Conservation (phyloP, 1,284 basidiomycete species). For the Sutorius eximius region DNA sequence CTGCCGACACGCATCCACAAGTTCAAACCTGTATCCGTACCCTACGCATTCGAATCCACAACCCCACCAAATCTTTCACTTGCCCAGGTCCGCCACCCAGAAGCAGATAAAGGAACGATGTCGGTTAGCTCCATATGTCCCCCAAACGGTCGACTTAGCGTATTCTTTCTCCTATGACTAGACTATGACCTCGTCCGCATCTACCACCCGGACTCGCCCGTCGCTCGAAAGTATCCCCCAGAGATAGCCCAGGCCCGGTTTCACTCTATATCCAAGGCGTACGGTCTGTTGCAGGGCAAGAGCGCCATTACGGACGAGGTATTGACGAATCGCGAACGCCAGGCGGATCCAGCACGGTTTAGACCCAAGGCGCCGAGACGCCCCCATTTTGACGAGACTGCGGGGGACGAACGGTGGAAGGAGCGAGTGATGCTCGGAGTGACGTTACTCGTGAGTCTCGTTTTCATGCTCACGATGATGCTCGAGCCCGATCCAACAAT, state of each 20-base stretch:
- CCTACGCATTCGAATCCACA: slow-evolving; percentile 55
- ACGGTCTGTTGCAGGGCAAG: slow-evolving; percentile 54
- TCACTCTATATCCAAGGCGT: slow-evolving; percentile 60
- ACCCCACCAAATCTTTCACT: slow-evolving; percentile 70
- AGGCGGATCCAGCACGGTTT: slow-evolving; percentile 32
- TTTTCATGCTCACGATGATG: background rate
- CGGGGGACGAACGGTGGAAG: slow-evolving; percentile 53
- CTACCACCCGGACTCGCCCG: slow-evolving; percentile 68
- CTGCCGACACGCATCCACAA: slow-evolving; percentile 22
- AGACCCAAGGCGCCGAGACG: slow-evolving; percentile 21
- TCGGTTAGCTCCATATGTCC: slow-evolving; percentile 35
- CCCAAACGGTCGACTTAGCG: slow-evolving; percentile 1
- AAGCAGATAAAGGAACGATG: slow-evolving; percentile 65
- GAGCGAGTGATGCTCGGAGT: slow-evolving; percentile 52
- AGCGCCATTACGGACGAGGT: slow-evolving; percentile 24
- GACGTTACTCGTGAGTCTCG: slow-evolving; percentile 46
- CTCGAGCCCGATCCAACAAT: background rate
- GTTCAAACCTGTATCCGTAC: slow-evolving; percentile 52
- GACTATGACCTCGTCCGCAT: slow-evolving; percentile 71
- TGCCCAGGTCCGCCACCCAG: slow-evolving; percentile 53
- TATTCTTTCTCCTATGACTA: slow-evolving; percentile 24
- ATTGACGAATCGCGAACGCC: slow-evolving; percentile 20
- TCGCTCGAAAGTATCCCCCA: slow-evolving; percentile 46
- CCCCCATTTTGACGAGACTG: slow-evolving; percentile 31
- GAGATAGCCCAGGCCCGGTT: slow-evolving; percentile 57